These are phyloP conservation scores for Xylaria sp. DNA, from an alignment of 2,329 filamentous ascomycete genomes.

Conservation along the genomic window DNA sequence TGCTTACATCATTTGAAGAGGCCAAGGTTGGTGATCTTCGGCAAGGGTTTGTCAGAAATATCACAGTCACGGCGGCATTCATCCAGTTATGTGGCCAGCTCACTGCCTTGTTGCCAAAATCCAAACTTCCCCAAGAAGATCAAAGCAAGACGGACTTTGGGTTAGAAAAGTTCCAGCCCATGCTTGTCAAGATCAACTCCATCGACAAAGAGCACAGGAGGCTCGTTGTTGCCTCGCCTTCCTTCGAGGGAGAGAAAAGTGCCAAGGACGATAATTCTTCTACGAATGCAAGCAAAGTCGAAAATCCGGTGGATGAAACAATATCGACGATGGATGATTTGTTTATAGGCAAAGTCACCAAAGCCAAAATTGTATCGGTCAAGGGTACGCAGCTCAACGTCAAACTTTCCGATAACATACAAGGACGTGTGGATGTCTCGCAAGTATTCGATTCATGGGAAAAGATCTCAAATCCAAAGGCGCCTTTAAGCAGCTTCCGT, in stretches of 20 bases:
- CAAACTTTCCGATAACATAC: slow-evolving; percentile 80
- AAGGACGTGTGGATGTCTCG: slow-evolving; percentile 91
- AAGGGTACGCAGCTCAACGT: slow-evolving; percentile 95
- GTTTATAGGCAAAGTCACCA: slow-evolving; percentile 70
- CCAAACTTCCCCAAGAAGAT: slow-evolving; percentile 72
- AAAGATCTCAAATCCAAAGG: slow-evolving; percentile 79
- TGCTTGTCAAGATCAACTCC: slow-evolving; percentile 72
- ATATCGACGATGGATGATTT: slow-evolving; percentile 73
- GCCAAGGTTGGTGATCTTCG: slow-evolving; percentile 69
- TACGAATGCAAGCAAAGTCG: slow-evolving; percentile 43
- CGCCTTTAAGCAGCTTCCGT: slow-evolving; percentile 75
- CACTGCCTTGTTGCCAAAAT: slow-evolving; percentile 78
- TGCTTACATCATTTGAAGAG: slow-evolving; percentile 74
- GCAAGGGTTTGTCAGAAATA: slow-evolving; percentile 82
- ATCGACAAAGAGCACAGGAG: slow-evolving; percentile 71
- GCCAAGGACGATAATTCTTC: slow-evolving; percentile 39
- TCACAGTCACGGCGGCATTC: slow-evolving; percentile 80
- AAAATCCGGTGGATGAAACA: slow-evolving; percentile 61
- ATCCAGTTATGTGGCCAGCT: slow-evolving; percentile 83
- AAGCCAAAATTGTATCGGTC: slow-evolving; percentile 78
- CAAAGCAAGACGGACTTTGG: slow-evolving; percentile 74
- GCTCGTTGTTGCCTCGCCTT: slow-evolving; percentile 59
- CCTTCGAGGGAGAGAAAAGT: slow-evolving; percentile 48
- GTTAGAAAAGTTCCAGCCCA: slow-evolving; percentile 73
- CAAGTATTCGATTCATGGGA: slow-evolving; percentile 89